Percentiles rank a stretch among this genome's conserved stretches.
Conservation (phyloP, 768 basidiomycete genomes). For the Psilocybe azurescens region DNA sequence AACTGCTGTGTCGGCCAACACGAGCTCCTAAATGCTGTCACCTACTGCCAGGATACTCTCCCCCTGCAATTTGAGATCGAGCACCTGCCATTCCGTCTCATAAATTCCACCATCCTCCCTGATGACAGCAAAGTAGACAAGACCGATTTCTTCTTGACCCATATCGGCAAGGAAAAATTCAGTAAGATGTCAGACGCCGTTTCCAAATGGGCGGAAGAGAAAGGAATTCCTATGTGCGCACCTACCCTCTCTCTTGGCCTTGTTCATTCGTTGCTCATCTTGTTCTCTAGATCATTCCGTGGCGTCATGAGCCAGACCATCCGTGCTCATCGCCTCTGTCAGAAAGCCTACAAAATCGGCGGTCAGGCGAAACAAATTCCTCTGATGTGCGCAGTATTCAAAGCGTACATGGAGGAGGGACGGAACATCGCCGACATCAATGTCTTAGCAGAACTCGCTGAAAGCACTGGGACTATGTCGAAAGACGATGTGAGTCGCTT, state of each 20-base stretch:
- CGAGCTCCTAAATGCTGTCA: slow-evolving; percentile 55
- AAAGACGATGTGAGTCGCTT: slow-evolving; percentile 56
- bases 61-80: slow-evolving; percentile 56
- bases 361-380: slow-evolving; percentile 65
- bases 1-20: slow-evolving; percentile 60
- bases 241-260: background rate
- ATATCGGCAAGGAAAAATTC: slow-evolving; percentile 59
- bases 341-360: slow-evolving; percentile 68
- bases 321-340: slow-evolving; percentile 71
- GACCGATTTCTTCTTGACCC: slow-evolving; percentile 45
- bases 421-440: slow-evolving; percentile 66
- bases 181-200: slow-evolving; percentile 46
- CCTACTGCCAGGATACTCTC: slow-evolving; percentile 52
- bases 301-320: slow-evolving; percentile 72
- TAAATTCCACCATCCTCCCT: slow-evolving; percentile 41
- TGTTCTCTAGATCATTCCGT: slow-evolving; percentile 50
- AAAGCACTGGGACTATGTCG: slow-evolving; percentile 58
- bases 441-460: slow-evolving; percentile 65
- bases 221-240: slow-evolving; percentile 61
- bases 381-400: slow-evolving; percentile 62
- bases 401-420: slow-evolving; percentile 67
- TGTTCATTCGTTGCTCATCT: background rate
- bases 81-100: slow-evolving; percentile 57
- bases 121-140: slow-evolving; percentile 44
- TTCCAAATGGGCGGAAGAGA: slow-evolving; percentile 56